Conservation (phyloP, 23 red algal species). For the Chondrus crispus region DNA sequence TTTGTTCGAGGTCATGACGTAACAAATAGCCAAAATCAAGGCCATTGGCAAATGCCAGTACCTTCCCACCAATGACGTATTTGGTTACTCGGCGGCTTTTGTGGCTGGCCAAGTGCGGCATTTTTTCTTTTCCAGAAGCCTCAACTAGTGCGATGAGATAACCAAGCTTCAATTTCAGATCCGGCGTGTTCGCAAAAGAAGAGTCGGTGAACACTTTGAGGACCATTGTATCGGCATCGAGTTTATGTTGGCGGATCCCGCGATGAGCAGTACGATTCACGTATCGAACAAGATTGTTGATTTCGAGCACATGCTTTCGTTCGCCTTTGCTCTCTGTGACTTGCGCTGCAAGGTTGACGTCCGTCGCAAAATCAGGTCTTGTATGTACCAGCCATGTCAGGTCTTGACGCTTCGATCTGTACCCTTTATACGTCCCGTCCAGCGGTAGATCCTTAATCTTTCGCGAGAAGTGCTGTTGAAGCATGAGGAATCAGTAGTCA, state of each 20-base stretch:
- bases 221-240: neutral
- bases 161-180: neutral
- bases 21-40: neutral
- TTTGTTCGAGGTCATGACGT: neutral
- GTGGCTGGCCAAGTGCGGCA: neutral
- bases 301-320: neutral
- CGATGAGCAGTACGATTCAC: neutral
- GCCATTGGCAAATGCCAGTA: neutral
- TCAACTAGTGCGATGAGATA: neutral
- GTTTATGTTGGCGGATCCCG: neutral
- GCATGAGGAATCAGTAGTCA: neutral
- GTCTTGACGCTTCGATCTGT: neutral
- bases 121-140: neutral
- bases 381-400: neutral
- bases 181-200: neutral
- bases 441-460: neutral
- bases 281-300: neutral
- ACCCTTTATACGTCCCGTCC: neutral
- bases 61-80: neutral
- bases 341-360: neutral
- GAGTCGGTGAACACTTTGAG: neutral
- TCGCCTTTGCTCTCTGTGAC: neutral
- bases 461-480: neutral
- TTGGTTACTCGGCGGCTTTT: neutral
- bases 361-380: neutral